Conservation (phyloP, 192 early-diverging fungal genomes). For the Mortierella alpina region DNA sequence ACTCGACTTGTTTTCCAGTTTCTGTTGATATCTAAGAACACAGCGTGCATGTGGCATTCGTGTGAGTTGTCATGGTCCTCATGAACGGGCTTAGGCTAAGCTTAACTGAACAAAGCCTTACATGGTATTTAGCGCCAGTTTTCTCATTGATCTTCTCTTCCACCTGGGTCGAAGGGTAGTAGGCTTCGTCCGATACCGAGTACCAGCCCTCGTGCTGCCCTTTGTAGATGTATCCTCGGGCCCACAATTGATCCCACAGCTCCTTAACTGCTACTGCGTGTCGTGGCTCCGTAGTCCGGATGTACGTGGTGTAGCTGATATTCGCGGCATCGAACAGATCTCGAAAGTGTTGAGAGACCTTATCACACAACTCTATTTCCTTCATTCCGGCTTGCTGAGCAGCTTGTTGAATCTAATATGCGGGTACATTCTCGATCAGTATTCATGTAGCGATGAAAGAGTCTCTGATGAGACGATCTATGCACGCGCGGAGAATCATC, state of each 20-base stretch:
- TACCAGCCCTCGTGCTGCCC: constrained; percentile 95
- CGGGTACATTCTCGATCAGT: too few relatives aligned
- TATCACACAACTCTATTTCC: constrained; percentile 84
- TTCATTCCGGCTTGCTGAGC: constrained; percentile 68
- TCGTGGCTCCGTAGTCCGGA: constrained; percentile 85
- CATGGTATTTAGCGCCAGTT: constrained; percentile 61
- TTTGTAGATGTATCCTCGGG: constrained; percentile 88
- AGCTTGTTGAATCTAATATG: constrained; percentile 87
- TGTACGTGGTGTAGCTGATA: constrained; percentile 82
- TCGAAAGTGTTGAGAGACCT: constrained; percentile 72
- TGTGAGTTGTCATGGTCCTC: too few relatives aligned
- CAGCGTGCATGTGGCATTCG: not conserved
- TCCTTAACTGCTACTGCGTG: constrained; percentile 76
- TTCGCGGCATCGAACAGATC: constrained; percentile 79
- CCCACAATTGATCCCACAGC: constrained; percentile 79
- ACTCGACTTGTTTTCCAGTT: constrained; percentile 87
- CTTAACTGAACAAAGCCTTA: constrained; percentile 14
- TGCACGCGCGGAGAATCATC: not conserved
- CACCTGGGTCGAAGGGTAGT: constrained; percentile 80
- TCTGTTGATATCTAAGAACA: constrained; percentile 73
- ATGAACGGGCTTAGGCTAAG: too few relatives aligned
- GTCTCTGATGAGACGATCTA: too few relatives aligned
- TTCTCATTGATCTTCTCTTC: constrained; percentile 68
- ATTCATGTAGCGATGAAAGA: too few relatives aligned
- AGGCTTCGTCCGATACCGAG: constrained; percentile 94